Evolutionary conservation across 495 filamentous ascomycete species (phyloP), one percentile per base, ranked within the genome.

Genomic region (Penicillium ochrochloron): DNA sequence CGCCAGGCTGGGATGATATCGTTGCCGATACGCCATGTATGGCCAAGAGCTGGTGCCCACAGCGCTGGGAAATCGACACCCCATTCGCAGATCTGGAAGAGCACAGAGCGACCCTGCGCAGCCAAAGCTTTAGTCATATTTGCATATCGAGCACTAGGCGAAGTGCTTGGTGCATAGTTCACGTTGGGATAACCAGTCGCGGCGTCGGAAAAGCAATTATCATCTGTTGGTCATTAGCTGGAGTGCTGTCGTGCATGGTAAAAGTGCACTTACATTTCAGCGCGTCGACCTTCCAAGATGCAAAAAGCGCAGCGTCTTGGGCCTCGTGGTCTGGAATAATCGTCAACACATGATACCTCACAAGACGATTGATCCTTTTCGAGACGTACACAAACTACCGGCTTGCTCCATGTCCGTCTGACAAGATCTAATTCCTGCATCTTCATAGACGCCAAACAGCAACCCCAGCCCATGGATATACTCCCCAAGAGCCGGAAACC

Each of bases 391-490:
- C 50, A 78, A 55, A 64, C 69, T 75, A 2, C 75, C 76, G 0
- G 64, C 64, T 46, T 76, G 66, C 19, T 70, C 62, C 11, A 72
- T 70, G 17, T 65, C 59, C n/a, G 65, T 73, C 9, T 69, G 66
- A 46, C 74, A 78, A 3, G 74, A 55, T 44, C 66, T 42, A 48
- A 78, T 71, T 29, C 84, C 85, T 3, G 78, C 81, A 42, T 84
- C 83, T 15, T 82, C 82, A 62, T 88, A 87, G 0, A 86, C 76
- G 0, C 86, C 85, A 66, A 88, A 88, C 39, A 82, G 71, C 23
- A 87, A 63, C 1, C 78, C 80, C 3, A 80, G 63, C 8, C 66
- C 67, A 66, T 87, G 85, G 33, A 87, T 67, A 59, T 80, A 84
- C 6, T 81, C 63, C 0, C 80, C 82, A 41, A 87, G 56, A 4